A percentile compares a stretch with the other conserved stretches of the same genome.
phyloP scores from a whole-genome alignment of 2,329 filamentous ascomycete species.

The Massarina eburnea region DNA sequence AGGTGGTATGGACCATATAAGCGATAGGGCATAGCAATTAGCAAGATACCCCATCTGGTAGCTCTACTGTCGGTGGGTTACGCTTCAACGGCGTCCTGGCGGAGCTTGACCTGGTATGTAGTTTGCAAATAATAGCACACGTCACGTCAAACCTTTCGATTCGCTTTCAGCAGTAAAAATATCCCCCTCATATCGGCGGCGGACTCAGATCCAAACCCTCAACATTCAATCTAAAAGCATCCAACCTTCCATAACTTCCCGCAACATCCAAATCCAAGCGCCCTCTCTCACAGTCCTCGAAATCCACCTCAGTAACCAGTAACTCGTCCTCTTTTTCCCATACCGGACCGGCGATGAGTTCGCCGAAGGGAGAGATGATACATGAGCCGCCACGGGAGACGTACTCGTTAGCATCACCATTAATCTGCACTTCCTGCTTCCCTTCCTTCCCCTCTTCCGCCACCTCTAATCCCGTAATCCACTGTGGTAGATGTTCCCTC shows the following conservation, averaged over 20 bases:
- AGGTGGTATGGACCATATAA: too few relatives aligned
- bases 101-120: too few relatives aligned
- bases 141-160: too few relatives aligned
- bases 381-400: slow-evolving; percentile 76
- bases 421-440: slow-evolving; percentile 1
- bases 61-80: too few relatives aligned
- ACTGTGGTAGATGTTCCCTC: slow-evolving; percentile 58
- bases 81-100: too few relatives aligned
- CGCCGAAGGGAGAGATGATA: slow-evolving; percentile 76
- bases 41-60: too few relatives aligned
- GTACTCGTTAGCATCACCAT: slow-evolving; percentile 46
- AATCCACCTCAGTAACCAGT: slow-evolving; percentile 73
- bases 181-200: slow-evolving; percentile 45
- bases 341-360: slow-evolving; percentile 77
- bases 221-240: slow-evolving; percentile 62
- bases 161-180: too few relatives aligned
- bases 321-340: slow-evolving; percentile 76
- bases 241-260: slow-evolving; percentile 80
- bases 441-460: slow-evolving; percentile 1
- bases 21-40: too few relatives aligned
- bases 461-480: slow-evolving; percentile 48
- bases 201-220: slow-evolving; percentile 62
- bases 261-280: slow-evolving; percentile 80
- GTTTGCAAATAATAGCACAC: too few relatives aligned
- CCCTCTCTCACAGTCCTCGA: slow-evolving; percentile 83